Evolutionary conservation across 306 rosid species (phyloP), one percentile per base, ranked within the genome.

Genomic region (Cucumis hystrix): DNA sequence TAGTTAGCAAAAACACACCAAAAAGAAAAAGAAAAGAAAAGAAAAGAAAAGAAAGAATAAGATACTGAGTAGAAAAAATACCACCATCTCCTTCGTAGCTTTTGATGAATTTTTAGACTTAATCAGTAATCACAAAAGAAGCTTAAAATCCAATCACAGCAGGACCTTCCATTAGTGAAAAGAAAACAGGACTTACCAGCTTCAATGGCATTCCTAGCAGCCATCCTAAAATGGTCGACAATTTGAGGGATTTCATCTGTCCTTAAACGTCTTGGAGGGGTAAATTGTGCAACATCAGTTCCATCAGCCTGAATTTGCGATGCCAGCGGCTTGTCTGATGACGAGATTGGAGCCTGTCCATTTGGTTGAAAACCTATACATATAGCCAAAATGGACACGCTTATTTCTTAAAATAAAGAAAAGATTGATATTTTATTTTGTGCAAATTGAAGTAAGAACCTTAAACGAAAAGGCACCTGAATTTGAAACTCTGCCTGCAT

Each of bases 201-300:
- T 89, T 91, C 87, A 7, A 91, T 91, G 21, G 93, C 93, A 72
- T 87, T 89, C 71, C 83, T 82, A 40, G 91, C 89, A 8, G 91
- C 93, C 37, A 76, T 79, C 75, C 88, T 84, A 68, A 88, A 91
- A 78, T 91, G 84, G 56, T 89, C 80, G 30, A 88, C 97, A 70
- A 89, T 28, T 7, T 56, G 76, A 30, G 90, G 89, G 56, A 89
- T 82, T 84, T 92, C 97, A 43, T 90, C 89, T 0, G 89, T 82
- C 45, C 86, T 78, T 8, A 92, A 60, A 6, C 88, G 82, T 81
- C 96, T 79, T 3, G 91, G 96, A 30, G 89, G 89, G 6, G 90
- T 80, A 77, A 69, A 82, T 14, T 84, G 45, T 15, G 21, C 79
- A 47, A 30, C 77, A 47, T 86, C 88, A 73, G 58, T 55, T 15